Base-by-base conservation (phyloP, 225 moss, liverwort and hornwort genomes). In the Climacium dendroides region DNA sequence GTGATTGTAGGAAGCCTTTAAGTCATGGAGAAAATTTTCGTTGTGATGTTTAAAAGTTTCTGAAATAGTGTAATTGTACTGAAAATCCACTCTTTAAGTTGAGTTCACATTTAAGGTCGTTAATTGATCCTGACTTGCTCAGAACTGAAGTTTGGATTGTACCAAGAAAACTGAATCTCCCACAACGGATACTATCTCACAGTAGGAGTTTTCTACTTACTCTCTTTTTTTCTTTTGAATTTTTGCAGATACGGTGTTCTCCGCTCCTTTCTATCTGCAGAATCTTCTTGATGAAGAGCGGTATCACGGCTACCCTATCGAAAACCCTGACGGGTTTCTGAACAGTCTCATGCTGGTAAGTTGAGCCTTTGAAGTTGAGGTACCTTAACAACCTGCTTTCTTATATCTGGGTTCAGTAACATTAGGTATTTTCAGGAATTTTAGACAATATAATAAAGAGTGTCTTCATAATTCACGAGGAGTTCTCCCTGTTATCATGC, bases 181-280 rank as follows among this genome's bases (percentile, higher is more conserved):
- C 15, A 76, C 61, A 82, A 26, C n/a, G n/a, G 66, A 78, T 48
- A 48, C 16, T 39, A 72, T 79, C 41, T 79, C 43, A 65, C 28
- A 57, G 48, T 81, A 66, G 17, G 72, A 88, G 28, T 64, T 83
- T n/a, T 41, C 62, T 43, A 50, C 39, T 13, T 65, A 32, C 9
- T 39, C 34, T 19, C 35, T 77, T 37, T 25, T 25, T 35, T 74
- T 78, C 28, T 35, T 20, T 41, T 57, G 59, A 26, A 70, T 50
- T 87, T 90, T 76, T 53, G 66, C 96, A 98, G 98, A 94, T 80
- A 94, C 93, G 45, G 93, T 96, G 34, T 98, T 95, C 88, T 95
- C 95, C 80, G 96, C 98, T 83, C 98, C 98, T 90, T 98, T 95
- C 88, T 98, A 98, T 93, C 91, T 98, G 82, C 95, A 96, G 77